Base-by-base conservation (phyloP, 495 filamentous ascomycete species). In the Achaetomiella virescens region DNA sequence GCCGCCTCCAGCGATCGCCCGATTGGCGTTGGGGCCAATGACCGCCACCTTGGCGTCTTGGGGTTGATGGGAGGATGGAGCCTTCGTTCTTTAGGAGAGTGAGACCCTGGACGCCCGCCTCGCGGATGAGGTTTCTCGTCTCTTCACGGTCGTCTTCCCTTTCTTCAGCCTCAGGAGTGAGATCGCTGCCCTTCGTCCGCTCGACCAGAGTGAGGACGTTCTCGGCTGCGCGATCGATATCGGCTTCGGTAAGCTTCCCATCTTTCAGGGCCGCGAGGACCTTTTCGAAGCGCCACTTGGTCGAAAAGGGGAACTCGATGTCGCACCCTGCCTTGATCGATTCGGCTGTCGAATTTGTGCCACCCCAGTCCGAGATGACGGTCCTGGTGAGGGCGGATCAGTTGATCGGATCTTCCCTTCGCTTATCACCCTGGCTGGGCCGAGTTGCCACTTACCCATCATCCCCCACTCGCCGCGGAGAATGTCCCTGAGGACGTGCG, bases 11-110 rank as follows among this genome's bases (percentile, higher is more conserved):
- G 86, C 86, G 35, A 88, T 84, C 0, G 89, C 86, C 46, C 85
- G 72, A 59, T 88, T 88, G 31, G 86, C 83, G 65, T 95, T 95
- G 9, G 90, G 90, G 0, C 90, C 89, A 54, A 96, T 93, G 29
- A 93, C 78, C 8, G 88, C 83, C 43, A 92, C 77, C 61, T 72
- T 79, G 44, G 77, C 75, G 31, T 81, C 78, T 14, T 78, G 75
- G 78, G 76, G 43, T 82, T 75, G 44, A 95, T 76, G 1, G 90
- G 5, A 95, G 76, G 29, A 84, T 67, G 15, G 70, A 66, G 1
- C 79, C 78, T 36, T 89, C 80, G 57, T 93, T 93, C 68, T 91
- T 91, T 54, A 95, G 73, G 15, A 95, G 76, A 2, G 89, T 88
- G 12, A 92, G 78, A 2, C 85, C 87, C 60, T 91, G 85, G 0